Evolutionary conservation across 176 grass and related monocot species (phyloP).

Genomic region (Stipa capillata): DNA sequence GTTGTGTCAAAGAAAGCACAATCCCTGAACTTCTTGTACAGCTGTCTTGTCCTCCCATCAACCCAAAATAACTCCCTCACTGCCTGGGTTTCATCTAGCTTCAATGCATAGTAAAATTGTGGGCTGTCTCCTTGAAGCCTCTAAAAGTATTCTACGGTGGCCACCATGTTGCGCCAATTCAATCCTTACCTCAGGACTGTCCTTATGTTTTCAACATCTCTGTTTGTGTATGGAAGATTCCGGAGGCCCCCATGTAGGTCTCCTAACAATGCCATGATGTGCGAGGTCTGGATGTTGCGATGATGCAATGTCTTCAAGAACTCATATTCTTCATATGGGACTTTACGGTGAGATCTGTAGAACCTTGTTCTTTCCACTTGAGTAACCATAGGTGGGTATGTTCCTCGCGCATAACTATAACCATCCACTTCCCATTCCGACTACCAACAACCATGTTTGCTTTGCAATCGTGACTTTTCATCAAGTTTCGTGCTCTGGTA

Average conservation of each 20-base stretch:
- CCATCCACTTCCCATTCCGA: too few relatives aligned
- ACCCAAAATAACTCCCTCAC: not conserved
- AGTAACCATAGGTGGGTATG: too few relatives aligned
- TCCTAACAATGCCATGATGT: not conserved
- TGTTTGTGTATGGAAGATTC: not conserved
- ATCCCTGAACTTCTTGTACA: not conserved
- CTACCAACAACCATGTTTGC: not conserved
- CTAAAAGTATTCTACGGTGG: not conserved
- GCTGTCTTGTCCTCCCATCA: not conserved
- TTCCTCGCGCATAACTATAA: too few relatives aligned
- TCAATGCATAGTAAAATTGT: not conserved
- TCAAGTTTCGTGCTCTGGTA: not conserved
- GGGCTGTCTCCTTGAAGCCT: not conserved
- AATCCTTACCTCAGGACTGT: not conserved
- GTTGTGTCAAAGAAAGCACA: not conserved
- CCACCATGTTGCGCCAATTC: not conserved
- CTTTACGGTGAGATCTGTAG: not conserved
- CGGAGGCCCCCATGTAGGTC: not conserved
- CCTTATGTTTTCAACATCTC: not conserved
- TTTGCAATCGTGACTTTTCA: not conserved
- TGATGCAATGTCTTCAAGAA: not conserved
- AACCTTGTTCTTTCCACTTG: not conserved
- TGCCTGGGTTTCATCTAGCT: not conserved
- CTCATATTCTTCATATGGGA: not conserved
- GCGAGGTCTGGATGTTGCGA: not conserved